Percentiles rank a stretch among this genome's conserved stretches.
phyloP scores from a whole-genome alignment of 1,284 basidiomycete genomes.

The Apiotrichum porosum region DNA sequence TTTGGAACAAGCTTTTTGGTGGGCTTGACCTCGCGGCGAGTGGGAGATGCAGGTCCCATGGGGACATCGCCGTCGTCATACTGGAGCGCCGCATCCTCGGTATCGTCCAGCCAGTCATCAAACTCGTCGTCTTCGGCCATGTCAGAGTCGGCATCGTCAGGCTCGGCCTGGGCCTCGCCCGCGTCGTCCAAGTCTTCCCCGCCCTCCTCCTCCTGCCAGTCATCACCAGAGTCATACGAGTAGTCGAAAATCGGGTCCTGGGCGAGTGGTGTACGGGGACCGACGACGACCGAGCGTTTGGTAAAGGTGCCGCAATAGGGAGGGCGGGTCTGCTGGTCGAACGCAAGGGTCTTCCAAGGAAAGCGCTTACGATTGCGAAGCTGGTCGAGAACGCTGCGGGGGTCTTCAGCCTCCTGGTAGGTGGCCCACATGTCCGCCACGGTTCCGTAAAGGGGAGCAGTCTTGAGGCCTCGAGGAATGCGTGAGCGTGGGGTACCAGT shows the following conservation, averaged over 20 bases:
- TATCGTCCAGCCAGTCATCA: conserved; percentile 44
- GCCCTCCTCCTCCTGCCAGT: conserved; percentile 48
- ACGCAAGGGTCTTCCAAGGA: conserved; percentile 46
- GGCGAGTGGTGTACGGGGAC: conserved; percentile 45
- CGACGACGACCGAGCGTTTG: conserved; percentile 42
- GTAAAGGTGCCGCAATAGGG: conserved; percentile 47
- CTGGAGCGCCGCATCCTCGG: conserved; percentile 20
- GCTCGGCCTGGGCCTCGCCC: conserved; percentile 28
- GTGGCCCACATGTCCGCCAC: conserved; percentile 36
- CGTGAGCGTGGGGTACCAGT: background rate
- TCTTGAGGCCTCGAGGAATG: conserved; percentile 32
- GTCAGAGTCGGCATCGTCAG: conserved; percentile 33
- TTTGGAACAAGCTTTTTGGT: conserved; percentile 27
- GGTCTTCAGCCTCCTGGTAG: conserved; percentile 43
- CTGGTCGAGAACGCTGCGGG: conserved; percentile 35
- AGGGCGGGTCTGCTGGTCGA: conserved; percentile 44
- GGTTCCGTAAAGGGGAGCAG: conserved; percentile 29
- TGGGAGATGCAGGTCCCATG: conserved; percentile 20
- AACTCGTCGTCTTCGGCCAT: conserved; percentile 26
- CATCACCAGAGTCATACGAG: conserved; percentile 46
- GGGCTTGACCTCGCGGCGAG: background rate
- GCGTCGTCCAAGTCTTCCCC: conserved; percentile 42
- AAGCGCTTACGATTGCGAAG: conserved; percentile 34
- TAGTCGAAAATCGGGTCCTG: conserved; percentile 48
- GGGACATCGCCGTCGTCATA: conserved; percentile 32